phyloP scores from a whole-genome alignment of 768 basidiomycete genomes.

The Auriscalpium orientale region DNA sequence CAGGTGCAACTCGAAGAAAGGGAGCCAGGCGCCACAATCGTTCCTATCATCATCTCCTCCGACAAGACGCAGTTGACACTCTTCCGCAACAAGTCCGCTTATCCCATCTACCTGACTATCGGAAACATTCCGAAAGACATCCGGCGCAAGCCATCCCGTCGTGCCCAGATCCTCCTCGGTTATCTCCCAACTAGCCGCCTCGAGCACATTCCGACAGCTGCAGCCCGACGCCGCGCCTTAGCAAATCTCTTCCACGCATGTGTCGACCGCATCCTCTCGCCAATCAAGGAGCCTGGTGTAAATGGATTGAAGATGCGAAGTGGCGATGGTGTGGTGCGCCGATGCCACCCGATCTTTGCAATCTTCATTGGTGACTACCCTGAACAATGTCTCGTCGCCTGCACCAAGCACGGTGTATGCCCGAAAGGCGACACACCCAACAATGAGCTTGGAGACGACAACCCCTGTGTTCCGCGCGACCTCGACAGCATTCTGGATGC shows the following conservation, averaged over 20 bases:
- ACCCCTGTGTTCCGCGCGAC: neutral
- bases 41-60: conserved; percentile 10
- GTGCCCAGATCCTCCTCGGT: conserved; percentile 19
- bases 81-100: conserved; percentile 7
- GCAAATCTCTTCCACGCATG: conserved; percentile 10
- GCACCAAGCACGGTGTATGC: conserved; percentile 16
- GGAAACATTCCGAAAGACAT: conserved; percentile 4
- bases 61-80: conserved; percentile 5
- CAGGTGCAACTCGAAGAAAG: conserved; percentile 3
- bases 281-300: neutral
- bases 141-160: conserved; percentile 11
- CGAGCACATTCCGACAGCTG: conserved; percentile 7
- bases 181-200: conserved; percentile 21
- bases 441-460: neutral
- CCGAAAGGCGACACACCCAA: neutral
- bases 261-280: neutral
- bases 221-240: neutral
- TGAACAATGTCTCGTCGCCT: conserved; percentile 18
- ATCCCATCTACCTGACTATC: conserved; percentile 12
- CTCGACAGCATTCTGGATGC: neutral
- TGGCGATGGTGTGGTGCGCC: conserved; percentile 16
- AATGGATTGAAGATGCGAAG: conserved; percentile 11
- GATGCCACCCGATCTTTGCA: conserved; percentile 20
- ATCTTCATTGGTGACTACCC: conserved; percentile 19
- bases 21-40: conserved; percentile 5